Base-by-base conservation (phyloP, 2,329 filamentous ascomycete species). In the Calonectria crousiana region DNA sequence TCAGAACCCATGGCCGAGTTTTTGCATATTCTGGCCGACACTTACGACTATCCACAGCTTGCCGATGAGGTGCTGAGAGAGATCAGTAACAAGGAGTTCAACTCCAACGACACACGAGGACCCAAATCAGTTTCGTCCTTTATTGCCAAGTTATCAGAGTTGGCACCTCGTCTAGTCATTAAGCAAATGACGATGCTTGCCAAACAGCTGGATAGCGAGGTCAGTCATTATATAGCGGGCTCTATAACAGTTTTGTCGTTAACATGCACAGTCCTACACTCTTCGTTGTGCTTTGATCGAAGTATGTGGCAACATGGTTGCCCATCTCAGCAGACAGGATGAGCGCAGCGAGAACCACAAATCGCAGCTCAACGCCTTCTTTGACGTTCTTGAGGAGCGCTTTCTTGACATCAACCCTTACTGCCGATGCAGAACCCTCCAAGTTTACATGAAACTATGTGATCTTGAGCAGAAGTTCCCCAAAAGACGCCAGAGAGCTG, bases 1-100 rank as follows among this genome's bases (percentile, higher is more conserved):
- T 96, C 97, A 0, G 97, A 99, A 82, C 97, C 97, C 1, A 99
- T 99, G 97, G 97, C 97, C 38, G 97, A 99, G 84, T 98, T 99
- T 80, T 88, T 99, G 6, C 95, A 98, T 80, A 99, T 98, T 81
- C 89, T 99, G 32, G 93, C 96, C 1, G 96, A 98, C 83, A 96
- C 98, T 87, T 99, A 98, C 86, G 97, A 99, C 85, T 98, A 98
- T 83, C 95, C 96, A 20, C 97, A 99, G 82, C 89, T 99, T 11
- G 94, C 95, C 6, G 97, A 98, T 83, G 97, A 99, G 83, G 95
- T 98, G 36, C 86, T 99, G 73, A 93, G 95, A 80, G 97, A 99
- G 83, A 91, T 99, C 78, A 98, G 96, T 84, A 98, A 96, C 85
- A 99, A 98, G 84, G 96, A 98, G 82, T 99, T 98, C 87, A 98